Evolutionary conservation across 2,329 filamentous ascomycete species (phyloP), one percentile per base, ranked within the genome.

Genomic region (Colletotrichum orchidophilum): DNA sequence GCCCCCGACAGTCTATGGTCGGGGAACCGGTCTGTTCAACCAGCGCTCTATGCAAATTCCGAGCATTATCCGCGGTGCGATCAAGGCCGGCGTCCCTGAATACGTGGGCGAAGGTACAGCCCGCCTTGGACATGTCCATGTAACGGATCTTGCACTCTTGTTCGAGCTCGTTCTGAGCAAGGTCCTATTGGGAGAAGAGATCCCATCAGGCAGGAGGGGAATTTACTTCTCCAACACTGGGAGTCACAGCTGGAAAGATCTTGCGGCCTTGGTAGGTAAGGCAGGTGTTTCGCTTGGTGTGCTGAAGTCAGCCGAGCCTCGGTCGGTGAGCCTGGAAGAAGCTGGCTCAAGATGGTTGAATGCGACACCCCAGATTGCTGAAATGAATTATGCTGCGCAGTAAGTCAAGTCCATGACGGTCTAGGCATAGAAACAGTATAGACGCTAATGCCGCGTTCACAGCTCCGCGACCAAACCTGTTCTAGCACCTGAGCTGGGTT

Each of bases 1-100:
- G 80, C 78, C 81, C 0, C 84, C 84, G 0, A 80, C 81, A 3
- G 85, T 88, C 57, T 88, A 83, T 74, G 86, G 86, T 21, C 66
- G 74, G 1, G 84, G 85, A 7, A 79, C 77, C 1, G 85, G 85
- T 1, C 74, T 79, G 0, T 86, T 84, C 74, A 83, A 86, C 46
- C 76, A 71, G 9, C 71, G 73, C 1, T 81, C 81, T 15, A 78
- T 82, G 27, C 82, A 86, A 72, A 77, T 86, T 21, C 81, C 74
- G n/a, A 74, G 70, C 11, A 71, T 83, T 9, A 79, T 81, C 4
- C 73, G 77, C 21, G 71, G 76, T 1, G 78, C 80, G 1, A 54
- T 82, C 3, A 74, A 76, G n/a, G 66, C 73, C 5, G 74, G 74
- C 0, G 65, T 64, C 4, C 58, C 77, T 1, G 64, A 70, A 1